Conservation (phyloP, 2,329 filamentous ascomycete genomes). For the Pyricularia grisea region DNA sequence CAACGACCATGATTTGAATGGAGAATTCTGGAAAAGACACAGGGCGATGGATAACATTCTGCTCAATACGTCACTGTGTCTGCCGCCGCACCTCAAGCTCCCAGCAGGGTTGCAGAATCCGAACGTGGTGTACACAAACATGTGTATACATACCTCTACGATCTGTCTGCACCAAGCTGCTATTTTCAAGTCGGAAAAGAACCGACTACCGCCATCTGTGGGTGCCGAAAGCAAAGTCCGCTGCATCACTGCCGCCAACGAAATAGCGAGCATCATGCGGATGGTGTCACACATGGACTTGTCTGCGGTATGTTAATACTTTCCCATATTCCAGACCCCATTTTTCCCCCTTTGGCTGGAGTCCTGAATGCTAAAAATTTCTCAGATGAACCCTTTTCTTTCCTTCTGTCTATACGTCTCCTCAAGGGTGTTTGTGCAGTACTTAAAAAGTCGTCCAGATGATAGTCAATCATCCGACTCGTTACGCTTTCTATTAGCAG, state of each 20-base stretch:
- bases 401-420: conserved; percentile 96
- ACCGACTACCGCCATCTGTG: conserved; percentile 66
- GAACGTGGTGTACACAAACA: conserved; percentile 88
- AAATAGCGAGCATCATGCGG: conserved; percentile 91
- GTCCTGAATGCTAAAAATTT: neutral
- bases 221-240: conserved; percentile 85
- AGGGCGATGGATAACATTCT: conserved; percentile 82
- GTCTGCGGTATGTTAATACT: conserved; percentile 47
- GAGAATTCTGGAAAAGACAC: conserved; percentile 93
- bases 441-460: conserved; percentile 85
- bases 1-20: conserved; percentile 77
- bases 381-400: conserved; percentile 90
- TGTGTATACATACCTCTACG: conserved; percentile 92
- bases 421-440: conserved; percentile 89
- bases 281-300: conserved; percentile 89
- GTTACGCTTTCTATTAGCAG: conserved; percentile 79
- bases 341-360: neutral
- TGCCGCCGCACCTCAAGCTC: conserved; percentile 74
- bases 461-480: conserved; percentile 72
- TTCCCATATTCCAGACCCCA: neutral
- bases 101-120: conserved; percentile 66
- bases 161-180: conserved; percentile 98
- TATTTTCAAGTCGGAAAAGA: conserved; percentile 93
- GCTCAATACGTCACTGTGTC: conserved; percentile 72
- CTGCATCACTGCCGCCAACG: conserved; percentile 86